These are phyloP conservation scores for Cladorrhinum sp. DNA, from an alignment of 2,329 filamentous ascomycete genomes.

Conservation along the genomic window DNA sequence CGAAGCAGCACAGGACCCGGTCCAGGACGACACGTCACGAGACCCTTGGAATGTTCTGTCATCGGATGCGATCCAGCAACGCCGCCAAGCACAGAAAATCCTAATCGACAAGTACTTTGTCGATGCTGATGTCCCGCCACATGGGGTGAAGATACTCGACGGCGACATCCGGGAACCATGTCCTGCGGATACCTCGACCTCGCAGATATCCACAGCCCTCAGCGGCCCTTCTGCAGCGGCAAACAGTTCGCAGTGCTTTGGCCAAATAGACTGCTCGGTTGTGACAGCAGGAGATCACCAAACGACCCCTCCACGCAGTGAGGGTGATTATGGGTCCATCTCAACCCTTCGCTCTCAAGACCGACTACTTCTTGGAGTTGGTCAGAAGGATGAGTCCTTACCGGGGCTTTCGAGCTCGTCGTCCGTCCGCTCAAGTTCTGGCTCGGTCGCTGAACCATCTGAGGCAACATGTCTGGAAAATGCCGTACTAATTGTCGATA, in stretches of 20 bases:
- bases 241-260: neutral
- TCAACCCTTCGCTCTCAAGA: constrained; percentile 1
- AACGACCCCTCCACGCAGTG: constrained; percentile 1
- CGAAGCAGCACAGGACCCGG: neutral
- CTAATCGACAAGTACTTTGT: neutral
- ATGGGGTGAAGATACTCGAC: neutral
- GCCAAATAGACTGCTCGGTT: neutral
- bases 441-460: neutral
- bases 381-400: neutral
- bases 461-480: neutral
- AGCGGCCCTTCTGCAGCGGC: neutral
- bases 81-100: neutral
- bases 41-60: constrained; percentile 12
- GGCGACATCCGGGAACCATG: no score
- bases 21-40: constrained; percentile 5
- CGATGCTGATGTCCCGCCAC: neutral
- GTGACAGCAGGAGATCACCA: neutral
- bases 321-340: neutral
- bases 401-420: constrained; percentile 9
- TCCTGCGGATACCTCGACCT: no score
- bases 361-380: constrained; percentile 2
- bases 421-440: constrained; percentile 1
- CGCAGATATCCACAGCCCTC: neutral
- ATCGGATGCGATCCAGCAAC: neutral
- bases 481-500: constrained; percentile 4